Base-by-base conservation (phyloP, 1,284 basidiomycete species). In the Ustilago sp. region DNA sequence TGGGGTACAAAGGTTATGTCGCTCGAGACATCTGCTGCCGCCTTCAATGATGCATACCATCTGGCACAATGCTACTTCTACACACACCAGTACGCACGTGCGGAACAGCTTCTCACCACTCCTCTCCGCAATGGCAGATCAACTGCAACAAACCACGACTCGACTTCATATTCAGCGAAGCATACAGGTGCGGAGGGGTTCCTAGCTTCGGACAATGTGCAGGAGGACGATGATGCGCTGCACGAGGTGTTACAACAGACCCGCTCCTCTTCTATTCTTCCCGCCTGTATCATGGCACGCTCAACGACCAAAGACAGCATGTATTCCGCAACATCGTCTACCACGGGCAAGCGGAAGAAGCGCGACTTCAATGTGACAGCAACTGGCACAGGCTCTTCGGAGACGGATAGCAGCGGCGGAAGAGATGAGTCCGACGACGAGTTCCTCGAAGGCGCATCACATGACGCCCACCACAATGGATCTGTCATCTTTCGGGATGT, bases 1-100 rank as follows among this genome's bases (percentile, higher is more conserved):
- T 99, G 97, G 97, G 97, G 95, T 3, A 93, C 96, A 88, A 98
- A 99, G 87, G 91, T 98, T 51, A 88, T 98, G 41, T 93, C 91
- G 63, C 94, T 95, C 91, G 98, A 96, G 48, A 58, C 50, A 4
- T 62, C 62, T 2, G 13, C 73, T 2, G 53, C 60, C 12, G 68
- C 68, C 31, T 68, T 74, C 66, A 85, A 83, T 86, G 97, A 99
- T 87, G 97, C 95, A 9, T 99, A 98, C 87, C 98, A 96, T 94
- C 91, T 99, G 17, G 96, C 97, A 0, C 96, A 99, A 86, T 94
- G 93, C 0, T 95, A 95, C 87, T 99, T 98, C 86, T 91, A 95
- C 87, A 95, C 93, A 5, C 92, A 95, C 78, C 94, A 98, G 77
- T 99, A 96, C 86, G 92, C 93, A 8, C 93, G 95, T 45, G 95